Percentiles rank a stretch among this genome's conserved stretches.
Evolutionary conservation across 2,329 filamentous ascomycete species (phyloP).

Genomic region (Geosmithia flava): DNA sequence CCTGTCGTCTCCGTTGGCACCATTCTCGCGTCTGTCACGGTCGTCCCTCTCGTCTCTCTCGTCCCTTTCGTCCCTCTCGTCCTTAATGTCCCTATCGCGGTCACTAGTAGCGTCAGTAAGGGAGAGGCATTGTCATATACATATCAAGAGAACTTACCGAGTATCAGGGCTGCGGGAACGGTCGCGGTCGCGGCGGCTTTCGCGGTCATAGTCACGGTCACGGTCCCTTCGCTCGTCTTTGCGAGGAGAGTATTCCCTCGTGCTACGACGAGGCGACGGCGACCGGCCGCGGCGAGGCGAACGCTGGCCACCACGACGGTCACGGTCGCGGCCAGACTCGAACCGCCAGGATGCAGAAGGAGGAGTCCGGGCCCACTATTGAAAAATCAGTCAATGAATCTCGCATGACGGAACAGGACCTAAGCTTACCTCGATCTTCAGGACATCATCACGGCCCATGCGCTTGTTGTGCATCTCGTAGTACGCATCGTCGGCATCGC

Average conservation of each 20-base stretch:
- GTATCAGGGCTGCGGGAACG: conserved; percentile 60
- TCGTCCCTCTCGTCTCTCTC: conserved; percentile 57
- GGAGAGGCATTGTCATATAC: neutral
- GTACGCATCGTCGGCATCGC: conserved; percentile 97
- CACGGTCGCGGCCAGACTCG: conserved; percentile 75
- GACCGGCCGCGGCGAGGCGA: conserved; percentile 60
- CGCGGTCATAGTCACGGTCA: conserved; percentile 66
- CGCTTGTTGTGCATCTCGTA: conserved; percentile 99
- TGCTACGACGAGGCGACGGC: conserved; percentile 64
- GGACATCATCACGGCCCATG: conserved; percentile 82
- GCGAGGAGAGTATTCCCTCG: conserved; percentile 72
- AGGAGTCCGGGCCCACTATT: conserved; percentile 92
- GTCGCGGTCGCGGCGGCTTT: conserved; percentile 63
- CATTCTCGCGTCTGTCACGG: conserved; percentile 63
- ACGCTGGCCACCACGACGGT: conserved; percentile 36
- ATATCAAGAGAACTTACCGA: conserved; percentile 25
- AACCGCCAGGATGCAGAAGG: conserved; percentile 98
- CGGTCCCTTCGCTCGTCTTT: conserved; percentile 76
- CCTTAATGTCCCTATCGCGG: conserved; percentile 32
- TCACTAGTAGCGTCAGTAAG: conserved; percentile 4
- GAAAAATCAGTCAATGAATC: neutral
- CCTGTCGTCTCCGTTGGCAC: conserved; percentile 74
- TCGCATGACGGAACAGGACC: neutral
- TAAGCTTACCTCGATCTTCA: conserved; percentile 85
- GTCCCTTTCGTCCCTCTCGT: conserved; percentile 36